A percentile compares a stretch with the other conserved stretches of the same genome.
These are phyloP conservation scores for Monosporascus sp. DNA, from an alignment of 2,329 filamentous ascomycete species.

Conservation along the genomic window DNA sequence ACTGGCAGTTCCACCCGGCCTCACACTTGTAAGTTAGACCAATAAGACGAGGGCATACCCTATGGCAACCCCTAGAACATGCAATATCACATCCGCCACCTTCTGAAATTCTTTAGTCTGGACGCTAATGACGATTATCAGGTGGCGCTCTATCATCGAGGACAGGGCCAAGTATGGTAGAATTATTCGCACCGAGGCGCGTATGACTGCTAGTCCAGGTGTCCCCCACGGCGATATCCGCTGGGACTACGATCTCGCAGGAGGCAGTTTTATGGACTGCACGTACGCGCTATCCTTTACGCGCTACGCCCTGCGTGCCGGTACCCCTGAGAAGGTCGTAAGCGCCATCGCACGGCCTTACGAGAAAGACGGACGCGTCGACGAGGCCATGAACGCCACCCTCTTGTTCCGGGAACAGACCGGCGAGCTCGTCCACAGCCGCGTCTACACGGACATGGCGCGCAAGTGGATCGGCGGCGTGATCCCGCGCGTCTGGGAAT, in stretches of 20 bases:
- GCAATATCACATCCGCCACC: no score
- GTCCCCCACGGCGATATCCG: not conserved
- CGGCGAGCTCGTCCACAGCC: constrained; percentile 19
- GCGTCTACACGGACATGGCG: constrained; percentile 25
- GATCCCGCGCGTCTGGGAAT: constrained; percentile 26
- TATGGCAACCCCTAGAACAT: no score
- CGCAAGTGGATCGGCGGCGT: constrained; percentile 16
- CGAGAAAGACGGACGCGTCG: constrained; percentile 20
- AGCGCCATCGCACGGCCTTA: constrained; percentile 22
- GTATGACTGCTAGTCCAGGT: no score
- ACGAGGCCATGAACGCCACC: constrained; percentile 26
- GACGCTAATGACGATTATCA: no score
- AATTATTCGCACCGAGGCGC: no score
- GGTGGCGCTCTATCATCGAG: no score
- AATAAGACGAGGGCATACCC: no score
- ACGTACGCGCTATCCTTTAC: constrained; percentile 29
- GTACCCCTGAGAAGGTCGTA: constrained; percentile 23
- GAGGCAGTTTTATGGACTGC: constrained; percentile 8
- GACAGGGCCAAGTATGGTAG: no score
- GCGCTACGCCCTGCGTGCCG: constrained; percentile 5
- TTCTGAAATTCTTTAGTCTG: no score
- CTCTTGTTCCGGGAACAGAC: constrained; percentile 19
- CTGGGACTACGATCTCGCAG: not conserved
- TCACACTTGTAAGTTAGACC: no score
- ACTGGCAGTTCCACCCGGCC: no score